Conservation (phyloP, 2,329 filamentous ascomycete species). For the Paecilomyces formosus region DNA sequence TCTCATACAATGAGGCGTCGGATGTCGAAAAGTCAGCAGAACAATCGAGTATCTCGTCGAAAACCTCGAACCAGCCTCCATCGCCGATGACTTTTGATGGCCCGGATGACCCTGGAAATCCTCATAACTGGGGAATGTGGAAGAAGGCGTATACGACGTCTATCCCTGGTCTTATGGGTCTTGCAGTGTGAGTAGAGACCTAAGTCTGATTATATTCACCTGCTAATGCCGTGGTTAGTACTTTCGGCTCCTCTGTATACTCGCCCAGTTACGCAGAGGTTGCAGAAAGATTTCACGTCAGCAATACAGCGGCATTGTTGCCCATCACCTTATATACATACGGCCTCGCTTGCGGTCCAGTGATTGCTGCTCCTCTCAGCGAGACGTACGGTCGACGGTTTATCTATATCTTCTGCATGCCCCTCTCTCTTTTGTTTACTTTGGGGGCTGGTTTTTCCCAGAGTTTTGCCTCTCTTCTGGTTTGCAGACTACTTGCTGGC, state of each 20-base stretch:
- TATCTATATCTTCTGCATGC: conserved; percentile 62
- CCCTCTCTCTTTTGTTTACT: conserved; percentile 50
- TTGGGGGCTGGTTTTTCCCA: conserved; percentile 43
- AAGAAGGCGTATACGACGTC: not conserved
- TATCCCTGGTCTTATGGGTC: not conserved
- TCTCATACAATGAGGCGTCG: not conserved
- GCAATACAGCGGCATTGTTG: conserved; percentile 37
- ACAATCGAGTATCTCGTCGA: not conserved
- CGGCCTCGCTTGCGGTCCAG: conserved; percentile 64
- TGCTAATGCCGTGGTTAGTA: not conserved
- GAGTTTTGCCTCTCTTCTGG: conserved; percentile 61
- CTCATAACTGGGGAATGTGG: not conserved
- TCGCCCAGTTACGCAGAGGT: conserved; percentile 46
- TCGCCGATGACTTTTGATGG: not conserved
- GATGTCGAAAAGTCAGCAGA: not conserved
- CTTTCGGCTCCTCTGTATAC: conserved; percentile 25
- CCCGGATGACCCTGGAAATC: not conserved
- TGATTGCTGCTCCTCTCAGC: conserved; percentile 65
- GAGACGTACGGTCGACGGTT: conserved; percentile 63
- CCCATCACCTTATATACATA: conserved; percentile 65
- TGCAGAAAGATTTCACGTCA: conserved; percentile 31
- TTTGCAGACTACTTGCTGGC: conserved; percentile 70
- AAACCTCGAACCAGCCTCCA: not conserved
- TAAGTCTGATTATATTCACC: not conserved
- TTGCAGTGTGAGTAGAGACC: not conserved